These are phyloP conservation scores for Mycotypha africana DNA, from an alignment of 371 early-diverging fungal species.

Conservation along the genomic window DNA sequence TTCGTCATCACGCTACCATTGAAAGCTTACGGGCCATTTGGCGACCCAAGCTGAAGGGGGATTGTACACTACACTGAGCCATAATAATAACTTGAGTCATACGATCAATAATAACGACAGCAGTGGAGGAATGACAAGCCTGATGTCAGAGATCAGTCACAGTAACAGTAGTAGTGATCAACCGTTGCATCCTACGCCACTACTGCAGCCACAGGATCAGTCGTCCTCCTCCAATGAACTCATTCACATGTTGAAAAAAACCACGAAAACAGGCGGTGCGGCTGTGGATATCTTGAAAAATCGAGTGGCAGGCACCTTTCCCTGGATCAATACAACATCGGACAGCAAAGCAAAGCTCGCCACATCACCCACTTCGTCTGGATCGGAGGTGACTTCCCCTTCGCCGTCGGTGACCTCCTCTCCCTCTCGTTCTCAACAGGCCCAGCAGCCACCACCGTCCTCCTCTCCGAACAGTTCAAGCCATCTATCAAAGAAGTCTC, in stretches of 20 bases:
- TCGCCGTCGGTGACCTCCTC: neutral
- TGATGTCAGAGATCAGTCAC: too few species aligned
- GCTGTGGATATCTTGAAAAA: constrained; percentile 33
- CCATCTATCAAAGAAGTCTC: too few species aligned
- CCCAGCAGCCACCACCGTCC: too few species aligned
- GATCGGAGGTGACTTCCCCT: neutral
- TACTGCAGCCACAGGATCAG: neutral
- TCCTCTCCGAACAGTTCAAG: too few species aligned
- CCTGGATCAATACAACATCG: constrained; percentile 16
- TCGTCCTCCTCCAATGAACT: constrained; percentile 12
- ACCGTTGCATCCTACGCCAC: too few species aligned
- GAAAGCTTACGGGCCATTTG: constrained; percentile 56
- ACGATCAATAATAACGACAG: too few species aligned
- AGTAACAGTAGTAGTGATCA: constrained; percentile 6
- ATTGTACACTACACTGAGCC: neutral
- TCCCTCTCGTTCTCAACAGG: too few species aligned
- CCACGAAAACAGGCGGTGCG: constrained; percentile 35
- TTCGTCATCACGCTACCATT: constrained; percentile 52
- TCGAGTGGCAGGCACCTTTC: constrained; percentile 29
- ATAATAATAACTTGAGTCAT: too few species aligned
- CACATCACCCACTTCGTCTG: neutral
- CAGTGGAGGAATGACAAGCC: too few species aligned
- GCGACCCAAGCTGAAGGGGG: constrained; percentile 44
- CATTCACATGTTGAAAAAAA: constrained; percentile 31
- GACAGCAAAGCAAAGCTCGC: too few species aligned